These are phyloP conservation scores for Hypomontagnella submonticulosa DNA, from an alignment of 495 filamentous ascomycete genomes.

Conservation along the genomic window DNA sequence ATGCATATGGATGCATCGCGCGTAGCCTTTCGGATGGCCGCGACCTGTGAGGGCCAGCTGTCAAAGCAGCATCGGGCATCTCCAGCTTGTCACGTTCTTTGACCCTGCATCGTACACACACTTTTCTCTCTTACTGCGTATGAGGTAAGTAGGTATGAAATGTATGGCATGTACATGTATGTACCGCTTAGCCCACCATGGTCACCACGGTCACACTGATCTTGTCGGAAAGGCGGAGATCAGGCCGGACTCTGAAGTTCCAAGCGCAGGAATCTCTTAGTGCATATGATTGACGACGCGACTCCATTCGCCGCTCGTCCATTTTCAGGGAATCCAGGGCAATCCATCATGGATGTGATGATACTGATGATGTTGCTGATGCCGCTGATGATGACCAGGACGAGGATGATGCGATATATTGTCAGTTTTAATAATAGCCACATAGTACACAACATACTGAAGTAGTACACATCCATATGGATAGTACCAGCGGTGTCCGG, in stretches of 20 bases:
- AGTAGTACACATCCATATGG: not conserved
- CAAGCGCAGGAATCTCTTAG: conserved; percentile 32
- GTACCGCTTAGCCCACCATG: conserved; percentile 21
- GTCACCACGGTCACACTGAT: conserved; percentile 40
- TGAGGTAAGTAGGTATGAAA: not conserved
- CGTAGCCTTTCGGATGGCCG: conserved; percentile 38
- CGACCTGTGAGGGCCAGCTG: conserved; percentile 43
- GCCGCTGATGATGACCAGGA: conserved; percentile 18
- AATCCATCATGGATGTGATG: conserved; percentile 16
- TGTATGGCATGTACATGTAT: conserved; percentile 1
- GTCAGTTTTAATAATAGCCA: conserved; percentile 40
- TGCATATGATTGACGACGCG: conserved; percentile 17
- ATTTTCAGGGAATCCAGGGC: conserved; percentile 10
- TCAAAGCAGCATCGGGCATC: conserved; percentile 47
- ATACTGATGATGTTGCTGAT: conserved; percentile 18
- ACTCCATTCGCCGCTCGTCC: conserved; percentile 29
- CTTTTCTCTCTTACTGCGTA: conserved; percentile 9
- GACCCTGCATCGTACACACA: conserved; percentile 37
- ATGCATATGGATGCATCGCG: conserved; percentile 44
- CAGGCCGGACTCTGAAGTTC: conserved; percentile 42
- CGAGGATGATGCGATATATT: conserved; percentile 38
- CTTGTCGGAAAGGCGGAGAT: conserved; percentile 46
- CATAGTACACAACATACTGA: conserved; percentile 1
- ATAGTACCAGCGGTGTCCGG: conserved; percentile 12
- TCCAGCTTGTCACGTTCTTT: conserved; percentile 46